Base-by-base conservation (phyloP, 192 early-diverging fungal genomes). In the Chytriomyces confervae region DNA sequence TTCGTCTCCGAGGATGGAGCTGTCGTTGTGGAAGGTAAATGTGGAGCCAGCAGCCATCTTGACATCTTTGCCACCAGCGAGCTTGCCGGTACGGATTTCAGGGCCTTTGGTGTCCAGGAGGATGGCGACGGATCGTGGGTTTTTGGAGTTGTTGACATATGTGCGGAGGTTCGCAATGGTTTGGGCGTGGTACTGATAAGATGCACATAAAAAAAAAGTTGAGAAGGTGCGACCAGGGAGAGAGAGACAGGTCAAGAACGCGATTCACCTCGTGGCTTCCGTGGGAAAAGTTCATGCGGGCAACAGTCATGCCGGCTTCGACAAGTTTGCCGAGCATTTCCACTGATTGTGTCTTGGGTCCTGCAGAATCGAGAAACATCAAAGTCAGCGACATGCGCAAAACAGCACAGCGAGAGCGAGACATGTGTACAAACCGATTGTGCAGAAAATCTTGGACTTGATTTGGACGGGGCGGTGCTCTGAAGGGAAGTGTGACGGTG, bases 101-200 rank as follows among this genome's bases (percentile, higher is more conserved):
- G 87, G 87, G 10, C 87, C 87, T 70, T 89, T 89, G 61, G 87
- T 89, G 78, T 89, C 87, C n/a, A 88, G 77, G 44, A 88, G 77
- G 62, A 88, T 82, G 74, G 85, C 87, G 23, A 88, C 83, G 11
- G 75, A 48, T 50, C 78, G 82, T 72, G 82, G 79, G 64, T 50
- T 77, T 49, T 84, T 85, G 62, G 77, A 69, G 16, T 49, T 62
- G 48, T 71, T 66, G 47, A 88, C 68, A 61, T 85, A 85, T 43
- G 67, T 50, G 45, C 82, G 81, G 46, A 88, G 20, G 79, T 86
- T 86, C 45, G 76, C 64, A 60, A 88, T 75, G 67, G 87, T 88
- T 66, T 82, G 78, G 43, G 69, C 77, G 72, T 88, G 87, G 82
- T 86, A 88, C 86, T 87, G 61, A 16, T 61, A 51, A 24, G 45